Evolutionary conservation across 306 rosid species (phyloP).

Genomic region (Rosa lucieae): DNA sequence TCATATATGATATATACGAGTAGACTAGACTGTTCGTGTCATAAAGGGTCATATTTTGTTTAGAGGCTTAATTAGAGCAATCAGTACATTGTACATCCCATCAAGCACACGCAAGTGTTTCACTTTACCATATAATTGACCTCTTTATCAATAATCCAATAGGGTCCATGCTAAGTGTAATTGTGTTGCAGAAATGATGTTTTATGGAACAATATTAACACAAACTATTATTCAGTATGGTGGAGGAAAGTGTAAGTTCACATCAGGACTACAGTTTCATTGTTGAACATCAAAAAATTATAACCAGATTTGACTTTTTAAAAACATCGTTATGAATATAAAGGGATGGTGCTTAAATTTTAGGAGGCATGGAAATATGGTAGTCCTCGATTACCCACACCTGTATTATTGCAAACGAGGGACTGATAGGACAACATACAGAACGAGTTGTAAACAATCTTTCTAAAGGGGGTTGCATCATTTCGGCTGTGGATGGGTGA

Average conservation of each 20-base stretch:
- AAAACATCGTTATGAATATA: conserved; percentile 58
- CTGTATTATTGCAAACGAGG: conserved; percentile 44
- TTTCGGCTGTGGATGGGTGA: conserved; percentile 35
- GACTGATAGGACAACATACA: conserved; percentile 24
- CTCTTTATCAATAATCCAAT: conserved; percentile 33
- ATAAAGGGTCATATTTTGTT: background rate
- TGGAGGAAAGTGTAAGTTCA: conserved; percentile 43
- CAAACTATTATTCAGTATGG: conserved; percentile 36
- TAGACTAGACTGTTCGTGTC: background rate
- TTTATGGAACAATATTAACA: conserved; percentile 9
- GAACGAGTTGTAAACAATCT: conserved; percentile 30
- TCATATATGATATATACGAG: background rate
- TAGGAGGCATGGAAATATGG: conserved; percentile 50
- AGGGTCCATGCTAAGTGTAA: conserved; percentile 21
- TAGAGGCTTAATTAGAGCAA: too few relatives aligned
- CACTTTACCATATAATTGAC: background rate
- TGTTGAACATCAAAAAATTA: conserved; percentile 25
- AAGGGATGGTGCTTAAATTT: conserved; percentile 51
- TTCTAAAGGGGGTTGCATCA: conserved; percentile 33
- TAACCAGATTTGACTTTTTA: conserved; percentile 47
- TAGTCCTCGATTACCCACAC: conserved; percentile 42
- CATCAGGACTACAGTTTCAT: conserved; percentile 46
- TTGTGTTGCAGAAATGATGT: background rate
- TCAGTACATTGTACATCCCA: too few relatives aligned
- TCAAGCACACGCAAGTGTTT: background rate